phyloP scores from a whole-genome alignment of 2,329 filamentous ascomycete genomes.

The Niveomyces coronatus region DNA sequence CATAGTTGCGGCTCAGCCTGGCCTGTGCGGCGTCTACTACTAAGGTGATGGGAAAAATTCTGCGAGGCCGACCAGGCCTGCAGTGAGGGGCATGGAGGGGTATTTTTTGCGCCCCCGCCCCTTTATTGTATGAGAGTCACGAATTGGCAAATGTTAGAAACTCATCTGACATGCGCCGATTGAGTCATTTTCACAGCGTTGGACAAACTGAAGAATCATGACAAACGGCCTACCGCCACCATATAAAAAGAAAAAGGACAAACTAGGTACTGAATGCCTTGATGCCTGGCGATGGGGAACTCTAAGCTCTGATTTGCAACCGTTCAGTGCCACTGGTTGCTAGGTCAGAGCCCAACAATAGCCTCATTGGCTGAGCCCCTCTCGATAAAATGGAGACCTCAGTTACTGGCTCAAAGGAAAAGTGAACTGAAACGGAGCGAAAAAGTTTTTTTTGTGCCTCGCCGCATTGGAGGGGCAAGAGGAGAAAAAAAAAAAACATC shows the following conservation, averaged over 20 bases:
- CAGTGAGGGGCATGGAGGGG: slow-evolving; percentile 9
- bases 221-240: not conserved
- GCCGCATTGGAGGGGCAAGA: not conserved
- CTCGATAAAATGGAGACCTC: slow-evolving; percentile 4
- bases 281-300: slow-evolving; percentile 6
- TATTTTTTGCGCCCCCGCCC: no score
- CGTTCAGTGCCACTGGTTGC: not conserved
- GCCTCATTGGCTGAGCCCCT: not conserved
- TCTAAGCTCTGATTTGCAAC: not conserved
- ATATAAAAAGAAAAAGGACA: no score
- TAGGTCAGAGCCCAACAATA: not conserved
- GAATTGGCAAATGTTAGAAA: no score
- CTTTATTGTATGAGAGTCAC: no score
- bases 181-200: not conserved
- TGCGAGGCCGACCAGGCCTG: not conserved
- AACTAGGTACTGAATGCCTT: slow-evolving; percentile 3
- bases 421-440: not conserved
- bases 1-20: not conserved
- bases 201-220: not conserved
- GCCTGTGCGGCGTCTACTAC: slow-evolving; percentile 8
- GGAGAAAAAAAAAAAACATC: not conserved
- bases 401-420: not conserved
- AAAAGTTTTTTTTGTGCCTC: slow-evolving; percentile 7
- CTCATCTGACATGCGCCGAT: slow-evolving; percentile 2
- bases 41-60: slow-evolving; percentile 1